Evolutionary conservation across 768 basidiomycete species (phyloP).

Genomic region (Wakefieldia striispora): DNA sequence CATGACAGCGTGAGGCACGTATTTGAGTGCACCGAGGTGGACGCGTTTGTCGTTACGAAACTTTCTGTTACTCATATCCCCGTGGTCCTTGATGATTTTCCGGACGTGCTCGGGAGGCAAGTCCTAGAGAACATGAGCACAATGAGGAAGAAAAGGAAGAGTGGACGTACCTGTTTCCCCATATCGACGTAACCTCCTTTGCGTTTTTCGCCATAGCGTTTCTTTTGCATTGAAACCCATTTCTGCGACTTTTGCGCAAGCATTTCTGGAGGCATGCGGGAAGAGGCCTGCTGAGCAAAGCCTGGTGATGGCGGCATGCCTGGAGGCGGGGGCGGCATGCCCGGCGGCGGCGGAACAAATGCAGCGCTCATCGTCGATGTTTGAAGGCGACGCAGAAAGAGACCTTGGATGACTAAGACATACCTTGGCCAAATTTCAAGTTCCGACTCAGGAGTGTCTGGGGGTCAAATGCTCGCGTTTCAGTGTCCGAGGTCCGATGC

Average conservation of each 20-base stretch:
- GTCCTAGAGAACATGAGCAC: constrained; percentile 50
- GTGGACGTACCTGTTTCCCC: constrained; percentile 79
- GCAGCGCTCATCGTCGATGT: constrained; percentile 32
- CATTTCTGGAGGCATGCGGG: constrained; percentile 59
- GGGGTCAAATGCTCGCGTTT: too few relatives aligned
- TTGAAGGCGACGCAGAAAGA: constrained; percentile 28
- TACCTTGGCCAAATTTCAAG: constrained; percentile 13
- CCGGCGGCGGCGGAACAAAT: constrained; percentile 40
- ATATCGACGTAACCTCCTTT: constrained; percentile 88
- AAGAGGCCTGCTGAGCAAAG: constrained; percentile 33
- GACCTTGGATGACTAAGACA: constrained; percentile 25
- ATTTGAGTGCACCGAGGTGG: constrained; percentile 96
- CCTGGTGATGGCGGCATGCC: constrained; percentile 39
- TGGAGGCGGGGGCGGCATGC: constrained; percentile 41
- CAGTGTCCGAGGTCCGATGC: too few relatives aligned
- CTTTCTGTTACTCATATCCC: constrained; percentile 99
- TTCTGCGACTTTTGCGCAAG: constrained; percentile 93
- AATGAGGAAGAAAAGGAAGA: not conserved
- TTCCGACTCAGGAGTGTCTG: constrained; percentile 13
- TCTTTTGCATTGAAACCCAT: constrained; percentile 93
- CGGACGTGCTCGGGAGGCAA: constrained; percentile 96
- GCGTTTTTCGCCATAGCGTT: constrained; percentile 87
- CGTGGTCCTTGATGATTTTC: constrained; percentile 99
- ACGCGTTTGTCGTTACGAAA: constrained; percentile 99
- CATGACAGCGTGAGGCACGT: constrained; percentile 99